Evolutionary conservation across 305 asterid species (phyloP), one percentile per base, ranked within the genome.

Genomic region (Fraxinus floribunda): DNA sequence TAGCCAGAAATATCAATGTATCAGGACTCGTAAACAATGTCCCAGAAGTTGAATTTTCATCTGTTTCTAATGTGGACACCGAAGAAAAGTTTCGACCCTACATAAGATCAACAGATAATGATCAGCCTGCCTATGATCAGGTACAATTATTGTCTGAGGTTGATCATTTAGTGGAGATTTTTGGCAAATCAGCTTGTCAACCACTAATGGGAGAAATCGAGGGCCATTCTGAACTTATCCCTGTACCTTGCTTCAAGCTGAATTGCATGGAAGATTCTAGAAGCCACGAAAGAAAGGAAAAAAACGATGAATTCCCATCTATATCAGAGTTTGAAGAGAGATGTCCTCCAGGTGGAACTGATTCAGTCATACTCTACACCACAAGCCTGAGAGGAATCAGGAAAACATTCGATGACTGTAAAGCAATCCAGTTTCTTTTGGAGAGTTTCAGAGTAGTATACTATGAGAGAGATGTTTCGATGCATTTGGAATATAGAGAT

Each of bases 381-480:
- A 94, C 97, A 18, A 92, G 92, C 83, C 82, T 91, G 32, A 83
- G 95, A 3, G 97, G 95, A 35, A 91, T 94, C 70, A 84, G 94
- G 81, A 94, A 93, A 78, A 94, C 97, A 0, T 94, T 89, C 78
- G 92, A 94, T 81, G 97, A 91, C 41, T 93, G 98, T 86, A 89
- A 84, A 32, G 76, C 86, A 1, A 84, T 94, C 30, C 85, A 93
- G 62, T 91, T 92, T 39, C 86, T 94, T 0, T 44, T 94, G 46
- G 94, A 91, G 15, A 94, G 96, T 77, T 93, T 94, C 18, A 82
- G 86, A 4, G 88, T 94, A 9, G 49, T 80, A 5, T 91, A 85
- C 86, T 83, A 87, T 0, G 97, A 93, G 60, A 86, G 97, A 77
- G 98, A 93, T 34, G 91, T 92, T 1, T 93, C 97, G 1, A 87